Evolutionary conservation across 139 green algal species (phyloP).

Genomic region (Chlorella sp.): DNA sequence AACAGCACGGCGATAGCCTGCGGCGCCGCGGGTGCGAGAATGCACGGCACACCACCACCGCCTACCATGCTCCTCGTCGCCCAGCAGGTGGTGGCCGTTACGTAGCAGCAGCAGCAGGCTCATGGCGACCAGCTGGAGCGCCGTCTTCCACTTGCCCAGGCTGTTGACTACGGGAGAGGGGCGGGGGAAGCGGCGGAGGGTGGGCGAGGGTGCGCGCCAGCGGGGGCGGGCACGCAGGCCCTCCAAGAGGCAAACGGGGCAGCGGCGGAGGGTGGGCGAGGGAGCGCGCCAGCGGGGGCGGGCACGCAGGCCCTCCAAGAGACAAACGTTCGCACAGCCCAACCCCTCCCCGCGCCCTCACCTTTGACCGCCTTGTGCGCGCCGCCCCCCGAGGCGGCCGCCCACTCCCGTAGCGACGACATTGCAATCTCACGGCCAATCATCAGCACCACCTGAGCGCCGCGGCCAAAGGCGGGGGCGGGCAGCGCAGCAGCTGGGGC

Average conservation of each 20-base stretch:
- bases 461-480: no score
- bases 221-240: neutral
- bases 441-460: slow-evolving; percentile 57
- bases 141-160: slow-evolving; percentile 72
- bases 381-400: slow-evolving; percentile 67
- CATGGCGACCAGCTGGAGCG: slow-evolving; percentile 68
- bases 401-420: slow-evolving; percentile 93
- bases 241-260: neutral
- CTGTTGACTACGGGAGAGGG: slow-evolving; percentile 44
- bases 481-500: neutral
- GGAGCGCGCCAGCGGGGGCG: no score
- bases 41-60: neutral
- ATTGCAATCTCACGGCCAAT: slow-evolving; percentile 94
- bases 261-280: no score
- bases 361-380: slow-evolving; percentile 59
- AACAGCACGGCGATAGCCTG: neutral
- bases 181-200: neutral
- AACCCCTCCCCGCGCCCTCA: neutral
- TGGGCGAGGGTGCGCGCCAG: no score
- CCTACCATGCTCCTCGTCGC: slow-evolving; percentile 8
- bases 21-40: neutral
- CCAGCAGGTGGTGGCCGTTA: slow-evolving; percentile 41
- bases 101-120: slow-evolving; percentile 65
- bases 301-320: neutral
- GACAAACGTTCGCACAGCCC: neutral